Conservation (phyloP, 1,139 yeast species). For the Pichia sp. region DNA sequence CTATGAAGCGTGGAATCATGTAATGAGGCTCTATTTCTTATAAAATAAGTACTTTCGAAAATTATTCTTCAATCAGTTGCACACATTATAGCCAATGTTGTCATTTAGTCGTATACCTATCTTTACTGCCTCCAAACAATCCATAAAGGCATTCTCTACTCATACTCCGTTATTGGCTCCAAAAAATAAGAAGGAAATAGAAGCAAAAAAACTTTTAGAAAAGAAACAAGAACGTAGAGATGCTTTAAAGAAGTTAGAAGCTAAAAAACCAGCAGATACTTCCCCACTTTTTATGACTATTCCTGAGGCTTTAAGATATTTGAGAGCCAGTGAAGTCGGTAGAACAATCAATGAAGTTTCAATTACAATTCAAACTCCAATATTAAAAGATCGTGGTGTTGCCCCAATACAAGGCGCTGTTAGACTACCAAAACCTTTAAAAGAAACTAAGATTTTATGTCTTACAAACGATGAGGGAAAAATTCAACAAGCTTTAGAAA, state of each 20-base stretch:
- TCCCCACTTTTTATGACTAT: constrained; percentile 69
- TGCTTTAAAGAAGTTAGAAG: constrained; percentile 33
- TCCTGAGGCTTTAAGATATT: constrained; percentile 64
- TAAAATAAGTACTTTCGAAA: too few relatives aligned
- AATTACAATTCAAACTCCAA: constrained; percentile 55
- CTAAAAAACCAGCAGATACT: constrained; percentile 42
- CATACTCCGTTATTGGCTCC: constrained; percentile 11
- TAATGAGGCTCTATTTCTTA: too few relatives aligned
- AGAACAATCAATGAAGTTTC: constrained; percentile 64
- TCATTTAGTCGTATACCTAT: constrained; percentile 1
- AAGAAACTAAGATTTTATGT: constrained; percentile 58
- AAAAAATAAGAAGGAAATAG: constrained; percentile 24
- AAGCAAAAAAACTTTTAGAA: constrained; percentile 24
- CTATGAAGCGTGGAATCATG: too few relatives aligned
- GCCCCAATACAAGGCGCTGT: constrained; percentile 71
- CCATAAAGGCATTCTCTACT: constrained; percentile 4
- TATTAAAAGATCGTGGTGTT: constrained; percentile 77
- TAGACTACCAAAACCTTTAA: constrained; percentile 68
- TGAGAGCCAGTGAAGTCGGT: constrained; percentile 90
- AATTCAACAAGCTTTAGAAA: constrained; percentile 46
- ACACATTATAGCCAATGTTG: constrained; percentile 1
- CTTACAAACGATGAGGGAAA: constrained; percentile 55
- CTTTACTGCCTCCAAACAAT: constrained; percentile 1
- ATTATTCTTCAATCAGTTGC: too few relatives aligned
- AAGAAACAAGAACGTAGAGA: constrained; percentile 23